Evolutionary conservation across 1,284 basidiomycete genomes (phyloP).

Genomic region (Trametes hirsuta): DNA sequence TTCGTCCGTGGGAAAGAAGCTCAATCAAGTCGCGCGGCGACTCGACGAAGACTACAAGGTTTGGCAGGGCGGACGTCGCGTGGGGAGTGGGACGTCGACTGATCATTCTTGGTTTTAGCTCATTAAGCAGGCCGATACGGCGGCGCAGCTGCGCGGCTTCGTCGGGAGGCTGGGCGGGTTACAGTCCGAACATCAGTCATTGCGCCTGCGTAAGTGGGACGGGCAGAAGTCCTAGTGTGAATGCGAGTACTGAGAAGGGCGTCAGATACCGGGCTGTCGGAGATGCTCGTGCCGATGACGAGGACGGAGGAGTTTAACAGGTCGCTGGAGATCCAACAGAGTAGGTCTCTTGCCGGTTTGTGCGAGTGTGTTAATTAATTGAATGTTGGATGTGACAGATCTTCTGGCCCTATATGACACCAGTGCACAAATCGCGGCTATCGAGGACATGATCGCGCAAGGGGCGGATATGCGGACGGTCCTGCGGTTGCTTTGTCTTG

Average conservation of each 20-base stretch:
- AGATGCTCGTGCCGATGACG: conserved; percentile 85
- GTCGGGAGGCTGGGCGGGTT: conserved; percentile 93
- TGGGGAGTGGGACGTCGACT: conserved; percentile 15
- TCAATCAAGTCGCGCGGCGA: conserved; percentile 83
- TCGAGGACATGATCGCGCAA: conserved; percentile 88
- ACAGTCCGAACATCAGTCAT: conserved; percentile 88
- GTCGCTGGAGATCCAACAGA: conserved; percentile 95
- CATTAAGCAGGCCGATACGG: conserved; percentile 84
- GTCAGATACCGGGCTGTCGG: conserved; percentile 92
- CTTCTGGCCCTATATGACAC: conserved; percentile 89
- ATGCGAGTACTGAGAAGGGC: neutral
- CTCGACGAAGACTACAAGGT: conserved; percentile 94
- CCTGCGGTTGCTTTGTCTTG: conserved; percentile 84
- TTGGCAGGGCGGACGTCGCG: conserved; percentile 9
- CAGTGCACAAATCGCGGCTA: conserved; percentile 72
- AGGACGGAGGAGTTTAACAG: conserved; percentile 90
- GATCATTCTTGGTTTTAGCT: conserved; percentile 44
- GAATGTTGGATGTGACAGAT: conserved; percentile 50
- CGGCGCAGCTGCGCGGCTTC: conserved; percentile 92
- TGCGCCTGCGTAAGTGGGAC: conserved; percentile 76
- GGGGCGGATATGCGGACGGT: conserved; percentile 80
- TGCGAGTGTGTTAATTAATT: neutral
- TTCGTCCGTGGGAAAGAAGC: conserved; percentile 83
- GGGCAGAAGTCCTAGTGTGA: conserved; percentile 4
- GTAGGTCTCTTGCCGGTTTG: conserved; percentile 45